Conservation (phyloP, 768 basidiomycete genomes). For the Tulasnella calospora region DNA sequence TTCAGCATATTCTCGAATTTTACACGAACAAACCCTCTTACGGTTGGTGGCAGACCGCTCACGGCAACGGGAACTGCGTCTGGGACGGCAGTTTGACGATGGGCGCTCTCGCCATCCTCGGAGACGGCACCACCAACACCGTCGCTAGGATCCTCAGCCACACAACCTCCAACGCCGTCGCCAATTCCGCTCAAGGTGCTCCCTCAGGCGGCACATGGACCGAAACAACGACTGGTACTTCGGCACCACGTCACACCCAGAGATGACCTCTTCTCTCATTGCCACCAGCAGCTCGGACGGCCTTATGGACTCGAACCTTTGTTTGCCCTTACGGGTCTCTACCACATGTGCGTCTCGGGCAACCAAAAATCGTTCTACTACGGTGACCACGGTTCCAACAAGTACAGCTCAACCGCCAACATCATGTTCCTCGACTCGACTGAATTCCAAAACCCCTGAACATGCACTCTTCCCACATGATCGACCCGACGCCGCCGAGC, state of each 20-base stretch:
- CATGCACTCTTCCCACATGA: constrained; percentile 89
- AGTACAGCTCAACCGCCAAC: constrained; percentile 94
- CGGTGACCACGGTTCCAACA: constrained; percentile 78
- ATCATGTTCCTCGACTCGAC: constrained; percentile 70
- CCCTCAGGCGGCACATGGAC: constrained; percentile 55
- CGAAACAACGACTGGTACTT: constrained; percentile 83
- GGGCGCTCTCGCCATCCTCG: too few relatives aligned
- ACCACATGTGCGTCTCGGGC: constrained; percentile 76
- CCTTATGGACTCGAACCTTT: too few relatives aligned
- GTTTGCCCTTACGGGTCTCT: constrained; percentile 68
- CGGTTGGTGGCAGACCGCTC: constrained; percentile 74
- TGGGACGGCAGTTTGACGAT: too few relatives aligned
- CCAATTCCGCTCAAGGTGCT: constrained; percentile 54
- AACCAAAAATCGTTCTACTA: constrained; percentile 77
- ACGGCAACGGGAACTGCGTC: constrained; percentile 97
- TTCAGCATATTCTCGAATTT: constrained; percentile 57
- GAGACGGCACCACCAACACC: too few relatives aligned
- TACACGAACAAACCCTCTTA: constrained; percentile 43
- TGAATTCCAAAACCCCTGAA: constrained; percentile 59
- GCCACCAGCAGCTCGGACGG: too few relatives aligned
- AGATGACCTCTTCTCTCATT: constrained; percentile 75
- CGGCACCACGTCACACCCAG: constrained; percentile 81
- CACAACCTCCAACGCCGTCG: too few relatives aligned
- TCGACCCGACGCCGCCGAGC: too few relatives aligned
- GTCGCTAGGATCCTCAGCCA: constrained; percentile 61